phyloP scores from a whole-genome alignment of 2,329 filamentous ascomycete genomes.

The Aspergillus quadrilineatus region DNA sequence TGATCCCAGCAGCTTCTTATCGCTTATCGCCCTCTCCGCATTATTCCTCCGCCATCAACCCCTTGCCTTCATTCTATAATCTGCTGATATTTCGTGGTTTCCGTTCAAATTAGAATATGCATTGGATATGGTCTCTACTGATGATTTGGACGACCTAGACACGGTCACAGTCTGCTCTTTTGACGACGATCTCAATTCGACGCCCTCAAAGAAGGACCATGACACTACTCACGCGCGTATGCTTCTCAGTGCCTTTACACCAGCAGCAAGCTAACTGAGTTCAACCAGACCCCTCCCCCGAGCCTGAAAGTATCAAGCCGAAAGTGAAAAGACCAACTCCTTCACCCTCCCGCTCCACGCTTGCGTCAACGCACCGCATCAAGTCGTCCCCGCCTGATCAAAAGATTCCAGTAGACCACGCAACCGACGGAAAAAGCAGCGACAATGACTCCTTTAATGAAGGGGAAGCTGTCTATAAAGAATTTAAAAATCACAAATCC shows the following conservation, averaged over 20 bases:
- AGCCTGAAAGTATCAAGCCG: neutral
- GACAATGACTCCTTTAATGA: conserved; percentile 39
- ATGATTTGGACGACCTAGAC: conserved; percentile 28
- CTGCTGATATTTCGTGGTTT: neutral
- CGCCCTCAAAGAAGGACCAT: conserved; percentile 22
- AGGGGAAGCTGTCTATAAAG: conserved; percentile 54
- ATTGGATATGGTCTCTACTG: conserved; percentile 25
- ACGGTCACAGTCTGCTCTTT: conserved; percentile 32
- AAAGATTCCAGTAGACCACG: conserved; percentile 22
- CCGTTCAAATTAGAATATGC: neutral
- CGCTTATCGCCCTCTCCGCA: conserved; percentile 21
- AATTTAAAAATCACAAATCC: conserved; percentile 62
- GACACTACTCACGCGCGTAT: conserved; percentile 10
- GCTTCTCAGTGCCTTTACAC: conserved; percentile 2
- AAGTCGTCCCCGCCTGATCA: conserved; percentile 15
- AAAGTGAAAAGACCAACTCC: neutral
- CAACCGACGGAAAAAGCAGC: conserved; percentile 23
- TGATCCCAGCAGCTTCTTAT: conserved; percentile 21
- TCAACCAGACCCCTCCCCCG: conserved; percentile 3
- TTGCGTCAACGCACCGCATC: neutral
- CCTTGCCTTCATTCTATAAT: neutral
- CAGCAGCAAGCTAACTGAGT: conserved; percentile 19
- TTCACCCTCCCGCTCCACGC: neutral
- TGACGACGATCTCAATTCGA: conserved; percentile 47
- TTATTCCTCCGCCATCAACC: conserved; percentile 3